phyloP scores from a whole-genome alignment of 768 basidiomycete genomes.

The Lactifluus echinatus region DNA sequence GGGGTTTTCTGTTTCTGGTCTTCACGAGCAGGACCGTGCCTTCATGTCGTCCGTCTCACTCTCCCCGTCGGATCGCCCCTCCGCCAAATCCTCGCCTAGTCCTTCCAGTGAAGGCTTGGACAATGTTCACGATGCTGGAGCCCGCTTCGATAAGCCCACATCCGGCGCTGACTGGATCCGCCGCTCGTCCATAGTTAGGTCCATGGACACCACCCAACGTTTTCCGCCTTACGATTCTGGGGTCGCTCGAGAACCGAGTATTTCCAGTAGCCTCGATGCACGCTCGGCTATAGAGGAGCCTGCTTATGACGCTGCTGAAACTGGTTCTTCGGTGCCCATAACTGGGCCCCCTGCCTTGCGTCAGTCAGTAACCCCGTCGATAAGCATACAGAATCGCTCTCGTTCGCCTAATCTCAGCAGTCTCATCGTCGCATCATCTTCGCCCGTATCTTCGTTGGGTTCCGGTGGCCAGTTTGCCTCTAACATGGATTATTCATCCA shows the following conservation, averaged over 20 bases:
- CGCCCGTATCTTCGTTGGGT: slow-evolving; percentile 71
- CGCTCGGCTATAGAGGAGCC: slow-evolving; percentile 12
- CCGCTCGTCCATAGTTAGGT: slow-evolving; percentile 16
- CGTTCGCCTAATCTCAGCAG: slow-evolving; percentile 37
- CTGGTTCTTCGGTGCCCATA: slow-evolving; percentile 6
- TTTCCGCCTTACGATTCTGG: slow-evolving; percentile 26
- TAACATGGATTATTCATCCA: slow-evolving; percentile 37
- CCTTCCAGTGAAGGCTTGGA: slow-evolving; percentile 35
- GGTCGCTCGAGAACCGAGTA: slow-evolving; percentile 11
- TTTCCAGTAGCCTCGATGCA: slow-evolving; percentile 19
- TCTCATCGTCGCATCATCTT: slow-evolving; percentile 49
- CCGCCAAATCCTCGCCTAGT: slow-evolving; percentile 62
- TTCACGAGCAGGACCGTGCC: slow-evolving; percentile 33
- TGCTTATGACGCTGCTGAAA: slow-evolving; percentile 4
- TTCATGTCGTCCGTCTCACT: slow-evolving; percentile 50
- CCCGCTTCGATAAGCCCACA: slow-evolving; percentile 19
- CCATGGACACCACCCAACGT: slow-evolving; percentile 17
- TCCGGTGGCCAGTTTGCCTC: slow-evolving; percentile 58
- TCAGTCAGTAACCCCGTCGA: slow-evolving; percentile 14
- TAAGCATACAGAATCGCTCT: slow-evolving; percentile 23
- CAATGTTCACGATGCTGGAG: slow-evolving; percentile 23
- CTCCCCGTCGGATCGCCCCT: slow-evolving; percentile 58
- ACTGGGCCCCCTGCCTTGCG: slow-evolving; percentile 17
- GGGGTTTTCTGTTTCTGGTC: slow-evolving; percentile 38
- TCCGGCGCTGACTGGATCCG: slow-evolving; percentile 26